Conservation (phyloP, 2,329 filamentous ascomycete genomes). For the Aspergillus fischeri region DNA sequence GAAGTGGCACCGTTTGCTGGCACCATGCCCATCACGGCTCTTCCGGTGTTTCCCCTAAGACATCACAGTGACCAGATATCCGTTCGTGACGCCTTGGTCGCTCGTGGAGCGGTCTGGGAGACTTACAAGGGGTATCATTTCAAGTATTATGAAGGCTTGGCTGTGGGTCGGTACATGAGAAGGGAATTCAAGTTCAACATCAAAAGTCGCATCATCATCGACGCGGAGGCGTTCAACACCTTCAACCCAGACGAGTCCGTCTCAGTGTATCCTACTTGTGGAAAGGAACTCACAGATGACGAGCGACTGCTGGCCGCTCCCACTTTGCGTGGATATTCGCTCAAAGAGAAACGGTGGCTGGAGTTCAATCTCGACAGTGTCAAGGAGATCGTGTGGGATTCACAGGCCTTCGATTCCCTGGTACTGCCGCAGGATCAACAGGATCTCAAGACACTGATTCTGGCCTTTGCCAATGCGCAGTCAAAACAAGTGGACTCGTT, state of each 20-base stretch:
- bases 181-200: slow-evolving; percentile 26
- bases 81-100: slow-evolving; percentile 39
- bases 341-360: slow-evolving; percentile 38
- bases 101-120: slow-evolving; percentile 47
- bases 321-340: slow-evolving; percentile 46
- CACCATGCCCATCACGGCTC: slow-evolving; percentile 39
- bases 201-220: slow-evolving; percentile 50
- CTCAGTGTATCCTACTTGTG: slow-evolving; percentile 9
- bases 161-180: slow-evolving; percentile 27
- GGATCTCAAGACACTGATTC: slow-evolving; percentile 42
- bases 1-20: slow-evolving; percentile 20
- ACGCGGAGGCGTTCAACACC: slow-evolving; percentile 46
- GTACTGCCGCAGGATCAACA: slow-evolving; percentile 44
- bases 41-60: slow-evolving; percentile 43
- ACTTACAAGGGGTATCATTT: slow-evolving; percentile 48
- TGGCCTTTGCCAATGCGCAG: slow-evolving; percentile 45
- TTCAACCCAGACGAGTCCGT: slow-evolving; percentile 44
- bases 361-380: slow-evolving; percentile 38
- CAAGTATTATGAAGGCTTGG: slow-evolving; percentile 47
- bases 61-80: slow-evolving; percentile 40
- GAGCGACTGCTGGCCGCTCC: slow-evolving; percentile 41
- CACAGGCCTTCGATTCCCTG: slow-evolving; percentile 44
- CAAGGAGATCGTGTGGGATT: slow-evolving; percentile 43
- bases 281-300: slow-evolving; percentile 34
- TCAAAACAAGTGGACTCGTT: slow-evolving; percentile 37